phyloP scores from a whole-genome alignment of 345 rosid genomes.

The Mangifera indica region DNA sequence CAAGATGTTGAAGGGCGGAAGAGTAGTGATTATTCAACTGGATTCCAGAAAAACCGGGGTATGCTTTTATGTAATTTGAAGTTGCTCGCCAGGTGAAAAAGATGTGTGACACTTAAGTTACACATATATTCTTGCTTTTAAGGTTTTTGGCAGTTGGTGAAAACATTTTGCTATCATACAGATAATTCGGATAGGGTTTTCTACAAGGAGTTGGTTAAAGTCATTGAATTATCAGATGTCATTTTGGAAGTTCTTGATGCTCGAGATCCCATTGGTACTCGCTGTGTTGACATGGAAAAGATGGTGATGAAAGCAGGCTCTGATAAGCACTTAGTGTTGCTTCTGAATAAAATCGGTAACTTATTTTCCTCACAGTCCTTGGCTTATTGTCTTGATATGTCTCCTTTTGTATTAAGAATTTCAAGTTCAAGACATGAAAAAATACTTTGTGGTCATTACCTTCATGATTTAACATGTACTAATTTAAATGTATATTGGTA shows the following conservation, averaged over 20 bases:
- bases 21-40: slow-evolving; percentile 21
- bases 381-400: not conserved
- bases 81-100: not conserved
- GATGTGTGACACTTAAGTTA: not conserved
- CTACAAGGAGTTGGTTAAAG: slow-evolving; percentile 93
- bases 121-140: not conserved
- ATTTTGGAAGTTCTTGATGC: slow-evolving; percentile 96
- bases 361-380: not conserved
- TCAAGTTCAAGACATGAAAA: not conserved
- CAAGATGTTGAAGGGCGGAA: slow-evolving; percentile 29
- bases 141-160: not conserved
- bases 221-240: slow-evolving; percentile 87
- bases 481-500: not conserved
- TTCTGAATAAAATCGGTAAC: slow-evolving; percentile 88
- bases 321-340: slow-evolving; percentile 75
- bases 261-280: slow-evolving; percentile 89
- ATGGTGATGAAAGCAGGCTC: slow-evolving; percentile 85
- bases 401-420: not conserved
- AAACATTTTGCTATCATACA: slow-evolving; percentile 27
- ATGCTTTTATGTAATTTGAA: slow-evolving; percentile 15
- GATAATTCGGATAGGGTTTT: slow-evolving; percentile 88
- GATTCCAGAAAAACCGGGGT: slow-evolving; percentile 59
- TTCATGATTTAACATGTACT: not conserved
- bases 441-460: not conserved
- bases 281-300: slow-evolving; percentile 91